Evolutionary conservation across 2,329 filamentous ascomycete species (phyloP).

Genomic region (Colletotrichum tanaceti): DNA sequence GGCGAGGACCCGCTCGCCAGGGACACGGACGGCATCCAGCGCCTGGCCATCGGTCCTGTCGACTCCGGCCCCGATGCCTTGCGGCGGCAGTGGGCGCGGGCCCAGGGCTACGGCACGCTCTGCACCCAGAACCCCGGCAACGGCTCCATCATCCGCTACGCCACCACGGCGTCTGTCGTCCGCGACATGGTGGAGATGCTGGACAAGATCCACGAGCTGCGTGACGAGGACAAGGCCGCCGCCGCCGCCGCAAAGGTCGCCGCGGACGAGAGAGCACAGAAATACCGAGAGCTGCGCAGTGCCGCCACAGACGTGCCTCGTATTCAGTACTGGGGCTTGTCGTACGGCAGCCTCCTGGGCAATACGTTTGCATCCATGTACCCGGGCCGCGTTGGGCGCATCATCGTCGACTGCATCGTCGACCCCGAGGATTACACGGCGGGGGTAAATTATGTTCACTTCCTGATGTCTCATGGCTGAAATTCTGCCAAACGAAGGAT

Average conservation of each 20-base stretch:
- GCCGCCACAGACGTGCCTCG: constrained; percentile 38
- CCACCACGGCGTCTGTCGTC: constrained; percentile 54
- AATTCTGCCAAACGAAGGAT: no score
- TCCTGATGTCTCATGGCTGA: no score
- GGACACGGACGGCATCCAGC: constrained; percentile 47
- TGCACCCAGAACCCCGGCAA: constrained; percentile 44
- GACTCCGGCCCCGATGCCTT: constrained; percentile 33
- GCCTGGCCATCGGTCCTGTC: constrained; percentile 48
- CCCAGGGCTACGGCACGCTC: constrained; percentile 45
- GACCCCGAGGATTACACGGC: constrained; percentile 52
- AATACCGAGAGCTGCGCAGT: not conserved
- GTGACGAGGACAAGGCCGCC: constrained; percentile 41
- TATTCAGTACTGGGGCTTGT: constrained; percentile 63
- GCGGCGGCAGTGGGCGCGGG: constrained; percentile 25
- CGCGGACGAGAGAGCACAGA: not conserved
- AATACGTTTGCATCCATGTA: constrained; percentile 53
- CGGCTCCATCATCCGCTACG: constrained; percentile 49
- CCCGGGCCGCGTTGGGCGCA: constrained; percentile 52
- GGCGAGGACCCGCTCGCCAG: constrained; percentile 48
- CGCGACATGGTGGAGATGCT: constrained; percentile 59
- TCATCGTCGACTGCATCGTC: constrained; percentile 55
- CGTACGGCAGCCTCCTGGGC: constrained; percentile 55
- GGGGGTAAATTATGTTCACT: constrained; percentile 47
- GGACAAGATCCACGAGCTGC: constrained; percentile 54
- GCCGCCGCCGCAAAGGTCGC: not conserved